Conservation (phyloP, 495 filamentous ascomycete species). For the Lichenothelia convexa region DNA sequence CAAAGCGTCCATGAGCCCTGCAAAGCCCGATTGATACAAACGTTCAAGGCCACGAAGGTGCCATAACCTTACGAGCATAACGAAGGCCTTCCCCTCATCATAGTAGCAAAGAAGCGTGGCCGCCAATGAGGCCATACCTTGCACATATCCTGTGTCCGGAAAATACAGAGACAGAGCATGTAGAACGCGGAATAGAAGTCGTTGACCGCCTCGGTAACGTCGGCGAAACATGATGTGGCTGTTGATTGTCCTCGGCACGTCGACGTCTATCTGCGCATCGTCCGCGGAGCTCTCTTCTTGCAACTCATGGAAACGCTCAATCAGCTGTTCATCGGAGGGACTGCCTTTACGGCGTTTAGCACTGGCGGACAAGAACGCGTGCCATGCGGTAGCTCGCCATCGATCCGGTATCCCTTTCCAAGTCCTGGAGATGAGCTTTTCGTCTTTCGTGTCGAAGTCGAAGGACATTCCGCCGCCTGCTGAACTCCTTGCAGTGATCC, state of each 20-base stretch:
- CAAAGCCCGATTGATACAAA: constrained; percentile 71
- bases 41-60: constrained; percentile 67
- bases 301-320: constrained; percentile 41
- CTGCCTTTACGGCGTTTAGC: constrained; percentile 44
- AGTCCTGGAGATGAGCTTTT: constrained; percentile 74
- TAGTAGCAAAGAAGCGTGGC: constrained; percentile 92
- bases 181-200: constrained; percentile 80
- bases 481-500: constrained; percentile 30
- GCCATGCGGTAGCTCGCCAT: constrained; percentile 89
- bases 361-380: constrained; percentile 73
- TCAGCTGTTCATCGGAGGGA: constrained; percentile 51
- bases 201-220: constrained; percentile 63
- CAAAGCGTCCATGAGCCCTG: constrained; percentile 71
- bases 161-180: constrained; percentile 84
- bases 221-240: constrained; percentile 95
- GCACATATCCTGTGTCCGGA: constrained; percentile 85
- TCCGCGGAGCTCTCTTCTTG: constrained; percentile 61
- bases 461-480: constrained; percentile 71
- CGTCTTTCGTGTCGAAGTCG: constrained; percentile 66
- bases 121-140: constrained; percentile 90
- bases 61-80: constrained; percentile 91
- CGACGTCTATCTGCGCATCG: constrained; percentile 93
- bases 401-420: constrained; percentile 98
- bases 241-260: constrained; percentile 88
- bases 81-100: constrained; percentile 83